Evolutionary conservation across 768 basidiomycete species (phyloP), one percentile per base, ranked within the genome.

Genomic region (Leccinum subgranulosum): DNA sequence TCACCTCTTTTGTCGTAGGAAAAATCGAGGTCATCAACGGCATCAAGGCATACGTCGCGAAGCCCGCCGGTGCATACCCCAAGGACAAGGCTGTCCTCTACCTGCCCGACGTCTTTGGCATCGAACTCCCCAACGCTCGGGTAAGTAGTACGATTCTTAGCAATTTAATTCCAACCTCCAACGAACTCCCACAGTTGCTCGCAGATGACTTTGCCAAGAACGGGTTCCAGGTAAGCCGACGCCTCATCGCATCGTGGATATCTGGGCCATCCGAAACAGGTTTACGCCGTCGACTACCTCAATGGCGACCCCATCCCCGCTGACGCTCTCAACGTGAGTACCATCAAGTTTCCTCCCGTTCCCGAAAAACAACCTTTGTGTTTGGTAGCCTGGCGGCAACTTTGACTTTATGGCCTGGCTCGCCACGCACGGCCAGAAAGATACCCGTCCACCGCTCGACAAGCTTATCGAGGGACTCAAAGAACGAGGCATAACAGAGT

Each of bases 51-150:
- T 87, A 87, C 59, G 74, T 84, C 51, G 79, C 81, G 1, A 83
- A 79, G 1, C 86, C 86, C 12, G 67, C 74, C 1, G 61, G 63
- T 3, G 78, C 79, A 39, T 84, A 81, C 57, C 70, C 78, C 53
- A 81, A 83, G 69, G 76, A 80, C 61, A 86, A 84, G 66, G 82
- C 77, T 27, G 53, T 87, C 49, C 75, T 87, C 27, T 81, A 75
- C 73, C 66, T 86, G 25, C 55, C 81, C 3, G 86, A 84, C 60
- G 71, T 77, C 48, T 84, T 81, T 56, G 85, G 84, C 8, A 64
- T 77, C 25, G 71, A 78, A 23, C 69, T 49, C 3, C 5, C 11
- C n/a, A 49, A 49, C 10, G 17, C 28, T 28, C 48, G 29, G 48
- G 48, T 27, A 43, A 5, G 76, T 50, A 27, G 5, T 3, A 27